Base-by-base conservation (phyloP, 176 grass and related monocot species). In the Triticum dicoccoides region DNA sequence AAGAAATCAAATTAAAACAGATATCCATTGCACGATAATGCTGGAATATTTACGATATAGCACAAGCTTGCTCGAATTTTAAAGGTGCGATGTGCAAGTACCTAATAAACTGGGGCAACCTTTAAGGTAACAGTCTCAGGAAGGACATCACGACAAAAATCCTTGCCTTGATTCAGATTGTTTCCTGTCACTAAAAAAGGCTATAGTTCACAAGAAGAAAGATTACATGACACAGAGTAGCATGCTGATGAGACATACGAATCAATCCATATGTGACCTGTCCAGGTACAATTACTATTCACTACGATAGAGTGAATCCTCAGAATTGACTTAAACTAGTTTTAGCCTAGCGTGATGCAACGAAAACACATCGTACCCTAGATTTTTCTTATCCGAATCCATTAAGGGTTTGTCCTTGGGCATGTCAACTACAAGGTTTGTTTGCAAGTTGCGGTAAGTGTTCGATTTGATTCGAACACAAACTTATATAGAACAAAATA, bases 91-190 rank as follows among this genome's bases (percentile, higher is more conserved):
- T 66, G 15, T 66, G 15, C 4, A 33, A 21, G 33, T 79, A 90
- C 89, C 89, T 87, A 69, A 80, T 18, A 76, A 91, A 69, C 8
- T 80, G 80, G 25, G 85, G 85, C 37, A 90, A 20, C 61, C 85
- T 90, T 87, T 35, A 67, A 80, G 89, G 89, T 67, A 90, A 68
- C 18, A 91, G 69, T 37, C 76, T 91, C 21, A 91, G 34, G 67
- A 87, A 91, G 80, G 81, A 84, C 89, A 91, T 91, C 35, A 9
- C 8, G 0, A 17, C 14, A 52, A 61, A 34, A 21, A 59, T 35
- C 45, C 83, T 10, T 18, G 12, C 18, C 4, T 80, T 65, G 41
- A 72, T 56, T 35, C 14, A 59, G 76, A 73, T 18, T 69, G 25
- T 35, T 59, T 62, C 27, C 61, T 89, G 62, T 14, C 35, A 76